These are phyloP conservation scores for Carex kokanica DNA, from an alignment of 176 grass and related monocot species.

Conservation along the genomic window DNA sequence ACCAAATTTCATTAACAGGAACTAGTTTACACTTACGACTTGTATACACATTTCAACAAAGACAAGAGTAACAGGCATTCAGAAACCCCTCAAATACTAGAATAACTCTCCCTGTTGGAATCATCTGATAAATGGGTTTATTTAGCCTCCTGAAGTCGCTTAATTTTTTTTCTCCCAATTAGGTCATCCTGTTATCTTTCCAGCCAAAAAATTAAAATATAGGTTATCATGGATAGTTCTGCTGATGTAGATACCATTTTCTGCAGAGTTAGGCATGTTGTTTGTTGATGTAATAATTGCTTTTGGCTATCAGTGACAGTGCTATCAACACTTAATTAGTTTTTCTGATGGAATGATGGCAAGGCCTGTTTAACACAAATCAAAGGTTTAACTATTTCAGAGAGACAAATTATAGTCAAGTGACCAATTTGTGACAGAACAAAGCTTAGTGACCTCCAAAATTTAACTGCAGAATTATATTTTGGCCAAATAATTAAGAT, in stretches of 20 bases:
- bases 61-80: not conserved
- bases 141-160: not conserved
- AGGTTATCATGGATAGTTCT: not conserved
- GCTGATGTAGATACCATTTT: not conserved
- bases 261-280: not conserved
- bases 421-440: not conserved
- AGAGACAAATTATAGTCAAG: not conserved
- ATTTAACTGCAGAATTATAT: not conserved
- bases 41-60: not conserved
- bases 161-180: not conserved
- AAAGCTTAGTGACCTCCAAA: not conserved
- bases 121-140: not conserved
- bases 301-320: not conserved
- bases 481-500: not conserved
- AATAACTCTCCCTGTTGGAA: not conserved
- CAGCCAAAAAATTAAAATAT: not conserved
- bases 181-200: not conserved
- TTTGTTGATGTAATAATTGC: not conserved
- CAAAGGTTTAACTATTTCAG: not conserved
- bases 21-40: not conserved
- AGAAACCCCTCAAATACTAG: not conserved
- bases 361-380: not conserved
- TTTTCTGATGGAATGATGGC: not conserved
- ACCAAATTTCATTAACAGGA: not conserved
- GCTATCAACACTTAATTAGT: not conserved